These are phyloP conservation scores for Helianthus tuberosus DNA, from an alignment of 129 eudicot species.

Conservation along the genomic window DNA sequence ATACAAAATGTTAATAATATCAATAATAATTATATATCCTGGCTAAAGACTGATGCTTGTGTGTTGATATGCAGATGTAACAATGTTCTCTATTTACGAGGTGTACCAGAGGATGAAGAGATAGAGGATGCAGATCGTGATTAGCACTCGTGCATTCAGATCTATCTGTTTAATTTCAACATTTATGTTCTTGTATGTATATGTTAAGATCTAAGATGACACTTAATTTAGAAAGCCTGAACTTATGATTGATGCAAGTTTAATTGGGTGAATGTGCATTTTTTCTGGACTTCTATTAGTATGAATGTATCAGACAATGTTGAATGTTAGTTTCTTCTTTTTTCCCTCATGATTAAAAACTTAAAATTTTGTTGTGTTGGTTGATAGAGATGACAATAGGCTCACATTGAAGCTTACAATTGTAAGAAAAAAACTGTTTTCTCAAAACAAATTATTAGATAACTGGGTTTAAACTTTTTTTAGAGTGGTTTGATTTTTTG, in stretches of 20 bases:
- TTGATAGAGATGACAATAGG: background rate
- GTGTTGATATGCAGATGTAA: conserved; percentile 64
- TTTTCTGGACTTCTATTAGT: background rate
- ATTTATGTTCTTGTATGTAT: conserved; percentile 29
- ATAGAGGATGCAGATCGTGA: conserved; percentile 84
- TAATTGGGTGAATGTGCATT: conserved; percentile 10
- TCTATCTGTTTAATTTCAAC: conserved; percentile 17
- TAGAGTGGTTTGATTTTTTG: background rate
- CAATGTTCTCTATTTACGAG: conserved; percentile 86
- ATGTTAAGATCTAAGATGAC: conserved; percentile 15
- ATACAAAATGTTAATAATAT: background rate
- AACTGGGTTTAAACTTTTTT: background rate
- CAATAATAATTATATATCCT: background rate
- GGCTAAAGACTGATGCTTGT: conserved; percentile 10
- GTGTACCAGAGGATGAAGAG: conserved; percentile 98
- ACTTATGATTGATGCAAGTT: conserved; percentile 7
- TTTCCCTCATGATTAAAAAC: background rate
- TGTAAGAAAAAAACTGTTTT: background rate
- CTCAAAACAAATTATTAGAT: background rate
- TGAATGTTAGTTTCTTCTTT: conserved; percentile 10
- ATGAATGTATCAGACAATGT: conserved; percentile 22
- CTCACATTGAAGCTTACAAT: background rate
- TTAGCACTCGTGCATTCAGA: conserved; percentile 26
- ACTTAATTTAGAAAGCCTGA: conserved; percentile 4
- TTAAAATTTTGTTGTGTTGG: conserved; percentile 2